Base-by-base conservation (phyloP, 2,329 filamentous ascomycete species). In the Trichoderma aggressivum region DNA sequence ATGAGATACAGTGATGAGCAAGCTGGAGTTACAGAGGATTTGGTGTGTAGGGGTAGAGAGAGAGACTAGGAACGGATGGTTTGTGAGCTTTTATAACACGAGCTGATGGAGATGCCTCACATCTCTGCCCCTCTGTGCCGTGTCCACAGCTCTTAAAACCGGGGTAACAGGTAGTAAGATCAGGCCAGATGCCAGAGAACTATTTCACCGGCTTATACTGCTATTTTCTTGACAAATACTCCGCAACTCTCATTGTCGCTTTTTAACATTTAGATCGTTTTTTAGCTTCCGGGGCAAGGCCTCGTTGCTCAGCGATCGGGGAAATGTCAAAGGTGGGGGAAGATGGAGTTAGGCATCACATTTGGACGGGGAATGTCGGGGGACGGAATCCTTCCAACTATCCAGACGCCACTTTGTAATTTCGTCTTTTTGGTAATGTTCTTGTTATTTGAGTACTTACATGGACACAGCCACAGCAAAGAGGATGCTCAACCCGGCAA, bases 261-360 rank as follows among this genome's bases (percentile, higher is more conserved):
- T n/a, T 30, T 26, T 3, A 53, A 18, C 21, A 24, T 53, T 32
- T 58, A 58, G 26, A 18, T n/a, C 16, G 28, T 18, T 53, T 21
- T 53, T n/a, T 21, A 21, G n/a, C 39, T 47, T n/a, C 28, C 11
- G 26, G 26, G 39, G 7, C 7, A 14, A 36, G 7, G 7, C 28
- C 3, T 50, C 30, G 5, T 28, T 53, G 8, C 18, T 59, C 56
- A 32, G 30, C 7, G 32, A 32, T 32, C 56, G 56, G 56, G 56
- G 28, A 59, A 59, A 64, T 64, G 61, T 18, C 14, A 21, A 64
- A 64, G 30, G 61, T 47, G 61, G 61, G 61, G 61, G 43, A 64
- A 50, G 28, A 43, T 63, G 28, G 28, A 53, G 47, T 53, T 24
- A 47, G 10, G 60, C 30, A 63, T 47, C 60, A 50, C 60, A 8